These are phyloP conservation scores for Kodamaea sp. DNA, from an alignment of 1,139 yeast species.

Conservation along the genomic window DNA sequence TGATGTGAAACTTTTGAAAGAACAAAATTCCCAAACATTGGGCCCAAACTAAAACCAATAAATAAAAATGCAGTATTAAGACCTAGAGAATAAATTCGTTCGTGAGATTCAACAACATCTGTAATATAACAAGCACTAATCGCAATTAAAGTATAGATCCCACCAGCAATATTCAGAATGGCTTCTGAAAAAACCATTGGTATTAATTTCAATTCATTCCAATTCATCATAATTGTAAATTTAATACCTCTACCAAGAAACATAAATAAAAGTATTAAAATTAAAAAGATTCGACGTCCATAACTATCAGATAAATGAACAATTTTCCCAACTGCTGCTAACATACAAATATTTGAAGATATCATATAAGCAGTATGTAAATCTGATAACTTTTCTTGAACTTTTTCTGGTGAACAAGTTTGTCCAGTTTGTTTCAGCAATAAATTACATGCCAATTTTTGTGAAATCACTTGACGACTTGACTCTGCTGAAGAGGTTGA, in stretches of 20 bases:
- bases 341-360: constrained; percentile 26
- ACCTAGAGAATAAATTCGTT: constrained; percentile 55
- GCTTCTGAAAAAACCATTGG: constrained; percentile 34
- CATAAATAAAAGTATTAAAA: constrained; percentile 24
- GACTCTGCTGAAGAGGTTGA: constrained; percentile 31
- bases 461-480: constrained; percentile 30
- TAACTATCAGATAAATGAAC: constrained; percentile 60
- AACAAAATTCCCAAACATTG: constrained; percentile 48
- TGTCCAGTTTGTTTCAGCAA: constrained; percentile 7
- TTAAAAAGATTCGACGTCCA: constrained; percentile 53
- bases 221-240: constrained; percentile 26
- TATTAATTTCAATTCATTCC: constrained; percentile 28
- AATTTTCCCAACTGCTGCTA: constrained; percentile 42
- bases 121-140: constrained; percentile 57
- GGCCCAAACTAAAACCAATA: constrained; percentile 62
- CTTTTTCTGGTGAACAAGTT: constrained; percentile 27
- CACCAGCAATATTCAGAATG: constrained; percentile 53
- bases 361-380: constrained; percentile 28
- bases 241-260: constrained; percentile 24
- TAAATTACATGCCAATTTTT: constrained; percentile 36
- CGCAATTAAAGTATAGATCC: constrained; percentile 45
- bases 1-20: constrained; percentile 1
- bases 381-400: constrained; percentile 36
- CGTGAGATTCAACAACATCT: constrained; percentile 56
- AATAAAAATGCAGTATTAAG: constrained; percentile 53